Percentiles rank a stretch among this genome's conserved stretches.
Evolutionary conservation across 1,284 basidiomycete genomes (phyloP).

Genomic region (Fomes fomentarius): DNA sequence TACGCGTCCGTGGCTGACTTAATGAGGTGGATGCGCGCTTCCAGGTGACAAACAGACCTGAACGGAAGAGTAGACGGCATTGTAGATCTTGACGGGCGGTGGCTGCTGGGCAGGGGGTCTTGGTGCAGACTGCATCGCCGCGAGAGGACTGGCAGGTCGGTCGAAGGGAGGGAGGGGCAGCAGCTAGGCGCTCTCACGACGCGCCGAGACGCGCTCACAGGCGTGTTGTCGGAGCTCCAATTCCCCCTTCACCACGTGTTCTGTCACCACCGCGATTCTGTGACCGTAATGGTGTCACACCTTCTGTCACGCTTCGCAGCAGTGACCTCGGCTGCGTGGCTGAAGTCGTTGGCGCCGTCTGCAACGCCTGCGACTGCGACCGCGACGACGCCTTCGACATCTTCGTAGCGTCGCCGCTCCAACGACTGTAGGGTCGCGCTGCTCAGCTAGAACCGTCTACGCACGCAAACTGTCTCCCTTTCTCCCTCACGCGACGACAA

Average conservation of each 20-base stretch:
- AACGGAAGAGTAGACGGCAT: slow-evolving; percentile 86
- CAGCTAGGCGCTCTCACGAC: slow-evolving; percentile 30
- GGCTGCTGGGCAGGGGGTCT: slow-evolving; percentile 48
- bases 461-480: not conserved
- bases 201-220: slow-evolving; percentile 32
- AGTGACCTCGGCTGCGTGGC: not conserved
- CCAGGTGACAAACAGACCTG: slow-evolving; percentile 52
- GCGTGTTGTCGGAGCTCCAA: slow-evolving; percentile 32
- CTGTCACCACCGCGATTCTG: slow-evolving; percentile 27
- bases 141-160: slow-evolving; percentile 8
- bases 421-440: not conserved
- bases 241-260: slow-evolving; percentile 11
- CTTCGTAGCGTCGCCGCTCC: not conserved
- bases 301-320: slow-evolving; percentile 8
- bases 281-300: slow-evolving; percentile 19
- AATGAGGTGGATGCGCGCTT: slow-evolving; percentile 12
- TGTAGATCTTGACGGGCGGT: slow-evolving; percentile 81
- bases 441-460: not conserved
- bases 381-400: slow-evolving; percentile 3
- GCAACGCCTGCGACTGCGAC: not conserved
- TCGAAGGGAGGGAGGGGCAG: slow-evolving; percentile 10
- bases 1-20: slow-evolving; percentile 38
- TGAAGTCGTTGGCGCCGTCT: slow-evolving; percentile 13
- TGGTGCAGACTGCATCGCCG: slow-evolving; percentile 38
- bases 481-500: not conserved